Evolutionary conservation across 306 rosid species (phyloP).

Genomic region (Sophora flavescens): DNA sequence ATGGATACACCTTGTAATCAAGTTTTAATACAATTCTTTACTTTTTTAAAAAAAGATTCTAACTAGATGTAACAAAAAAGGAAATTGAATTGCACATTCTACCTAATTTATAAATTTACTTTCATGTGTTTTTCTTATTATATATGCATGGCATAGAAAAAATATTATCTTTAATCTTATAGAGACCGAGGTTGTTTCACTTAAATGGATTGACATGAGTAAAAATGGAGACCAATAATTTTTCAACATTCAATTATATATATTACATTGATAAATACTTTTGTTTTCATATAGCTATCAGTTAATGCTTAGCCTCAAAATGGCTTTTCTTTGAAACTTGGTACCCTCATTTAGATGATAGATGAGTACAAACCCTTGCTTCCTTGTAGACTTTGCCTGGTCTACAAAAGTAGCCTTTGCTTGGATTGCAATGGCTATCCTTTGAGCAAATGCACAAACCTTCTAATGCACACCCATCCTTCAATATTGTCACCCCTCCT

Average conservation of each 20-base stretch:
- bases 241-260: background rate
- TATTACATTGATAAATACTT: background rate
- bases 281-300: background rate
- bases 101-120: background rate
- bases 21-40: too few species aligned
- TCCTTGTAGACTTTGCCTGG: slow-evolving; percentile 64
- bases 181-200: background rate
- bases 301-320: background rate
- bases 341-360: background rate
- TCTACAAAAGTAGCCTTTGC: slow-evolving; percentile 65
- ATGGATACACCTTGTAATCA: too few species aligned
- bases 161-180: background rate
- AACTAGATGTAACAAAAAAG: background rate
- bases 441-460: slow-evolving; percentile 77
- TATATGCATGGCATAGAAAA: background rate
- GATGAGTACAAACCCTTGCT: slow-evolving; percentile 70
- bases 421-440: slow-evolving; percentile 76
- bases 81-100: background rate
- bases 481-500: slow-evolving; percentile 47
- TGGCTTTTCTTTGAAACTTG: background rate
- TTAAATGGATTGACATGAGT: background rate
- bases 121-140: background rate
- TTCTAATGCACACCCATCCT: slow-evolving; percentile 81
- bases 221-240: background rate
- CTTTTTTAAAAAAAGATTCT: too few species aligned